These are phyloP conservation scores for Lachnellula subtilissima DNA, from an alignment of 2,329 filamentous ascomycete genomes.

Conservation along the genomic window DNA sequence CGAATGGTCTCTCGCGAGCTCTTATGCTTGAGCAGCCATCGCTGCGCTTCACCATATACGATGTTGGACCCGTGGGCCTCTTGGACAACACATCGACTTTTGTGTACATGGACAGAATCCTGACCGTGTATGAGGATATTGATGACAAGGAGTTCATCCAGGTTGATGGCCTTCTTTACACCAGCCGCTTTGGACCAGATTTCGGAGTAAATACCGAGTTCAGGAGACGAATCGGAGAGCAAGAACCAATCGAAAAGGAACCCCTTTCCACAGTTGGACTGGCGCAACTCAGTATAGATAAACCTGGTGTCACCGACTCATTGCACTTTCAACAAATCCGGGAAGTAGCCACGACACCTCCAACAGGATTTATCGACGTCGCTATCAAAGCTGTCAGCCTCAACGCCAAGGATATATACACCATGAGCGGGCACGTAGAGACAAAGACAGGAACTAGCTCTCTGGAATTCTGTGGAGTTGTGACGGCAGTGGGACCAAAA, in stretches of 20 bases:
- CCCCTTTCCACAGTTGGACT: background rate
- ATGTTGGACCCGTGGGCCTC: background rate
- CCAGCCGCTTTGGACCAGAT: conserved; percentile 23
- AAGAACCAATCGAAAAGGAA: background rate
- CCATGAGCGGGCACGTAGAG: conserved; percentile 28
- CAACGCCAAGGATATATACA: conserved; percentile 17
- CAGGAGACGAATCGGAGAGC: background rate
- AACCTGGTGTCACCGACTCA: conserved; percentile 13
- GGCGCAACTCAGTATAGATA: background rate
- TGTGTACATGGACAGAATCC: background rate
- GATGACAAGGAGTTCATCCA: conserved; percentile 8
- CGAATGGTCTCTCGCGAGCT: conserved; percentile 2
- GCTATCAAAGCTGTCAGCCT: conserved; percentile 7
- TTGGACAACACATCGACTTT: background rate
- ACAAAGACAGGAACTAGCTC: conserved; percentile 16
- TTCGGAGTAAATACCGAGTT: conserved; percentile 15
- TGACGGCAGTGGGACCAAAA: conserved; percentile 21
- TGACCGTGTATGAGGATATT: background rate
- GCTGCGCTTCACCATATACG: conserved; percentile 2
- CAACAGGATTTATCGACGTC: conserved; percentile 11
- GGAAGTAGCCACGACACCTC: background rate
- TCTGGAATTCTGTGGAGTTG: conserved; percentile 23
- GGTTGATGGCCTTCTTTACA: conserved; percentile 14
- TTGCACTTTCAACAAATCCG: conserved; percentile 23
- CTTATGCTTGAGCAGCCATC: conserved; percentile 10